Base-by-base conservation (phyloP, 106 monocot species). In the Iris macrosiphon region DNA sequence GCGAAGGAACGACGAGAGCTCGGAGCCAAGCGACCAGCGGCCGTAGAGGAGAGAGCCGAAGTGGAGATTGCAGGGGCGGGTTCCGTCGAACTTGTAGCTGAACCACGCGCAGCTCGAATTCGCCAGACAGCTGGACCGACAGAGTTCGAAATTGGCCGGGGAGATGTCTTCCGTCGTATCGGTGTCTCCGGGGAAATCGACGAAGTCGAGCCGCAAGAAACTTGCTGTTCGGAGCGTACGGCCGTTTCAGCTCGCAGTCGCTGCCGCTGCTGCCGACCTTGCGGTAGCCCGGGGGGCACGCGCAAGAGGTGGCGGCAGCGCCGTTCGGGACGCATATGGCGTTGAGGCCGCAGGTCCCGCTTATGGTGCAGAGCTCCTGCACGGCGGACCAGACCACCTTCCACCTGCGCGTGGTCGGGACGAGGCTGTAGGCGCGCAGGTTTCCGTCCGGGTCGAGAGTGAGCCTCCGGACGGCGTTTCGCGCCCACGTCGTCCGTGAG, bases 271-370 rank as follows among this genome's bases (percentile, higher is more conserved):
- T 0, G 20, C 28, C 10, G 9, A 2, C 14, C 3, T 21, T 41
- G 1, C 19, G 27, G 63, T 66, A 89, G 1, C 88, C 88, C 21
- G 88, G 83, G 3, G 73, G 64, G 76, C 88, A 89, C 10, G 60
- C 51, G 40, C 83, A 83, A 27, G 34, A 11, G 52, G 44, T 56
- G 45, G 16, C 7, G 30, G 41, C 49, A 40, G 31, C 20, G 7
- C 47, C 66, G 15, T 39, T 33, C 3, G 81, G 71, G 16, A 70
- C 46, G 57, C 82, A 88, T 40, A 88, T 70, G 20, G 40, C 21
- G 35, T 65, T 68, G 11, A 15, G 1, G 1, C 65, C 65, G 55
- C 87, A 88, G 9, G 21, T 72, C 30, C 75, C 82, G 4, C 26
- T 57, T 31, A 88, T 79, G 4, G 57, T 62, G 55, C 87, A 88